Base-by-base conservation (phyloP, 306 rosid genomes). In the Vicia sativa region DNA sequence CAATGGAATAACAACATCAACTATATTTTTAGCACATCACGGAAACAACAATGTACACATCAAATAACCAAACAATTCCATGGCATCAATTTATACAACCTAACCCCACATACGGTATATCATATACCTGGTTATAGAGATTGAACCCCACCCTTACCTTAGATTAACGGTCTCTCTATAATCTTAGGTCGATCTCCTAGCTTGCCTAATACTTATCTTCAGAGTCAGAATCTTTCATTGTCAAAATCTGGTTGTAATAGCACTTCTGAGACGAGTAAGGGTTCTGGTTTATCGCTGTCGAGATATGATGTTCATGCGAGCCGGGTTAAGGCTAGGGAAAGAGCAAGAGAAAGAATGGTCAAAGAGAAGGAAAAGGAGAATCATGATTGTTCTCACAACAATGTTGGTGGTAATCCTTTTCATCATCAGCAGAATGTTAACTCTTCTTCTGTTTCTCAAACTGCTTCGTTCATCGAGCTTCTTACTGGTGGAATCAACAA, bases 201-300 rank as follows among this genome's bases (percentile, higher is more conserved):
- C n/a, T n/a, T n/a, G n/a, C n/a, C n/a, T n/a, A n/a, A n/a, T n/a
- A n/a, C n/a, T n/a, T n/a, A 57, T 5, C 75, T 50, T 5, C 75
- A 62, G 4, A 34, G 38, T 35, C 58, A 52, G 44, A 85, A 87
- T 54, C 79, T 82, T 38, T 85, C 89, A 13, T 44, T 89, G 74
- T 87, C 96, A 5, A 92, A 86, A 56, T 87, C 98, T 5, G 98
- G 84, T 77, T 89, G 98, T 48, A 90, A 96, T 54, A 90, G 97
- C 68, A 93, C 76, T 9, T 93, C 98, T 0, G 98, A 93, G 78
- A 93, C 93, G 0, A 93, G 98, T 66, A 93, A 90, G 62, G 98
- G 98, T 19, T 93, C 98, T 8, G 96, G 95, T 13, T 65, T 90
- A 68, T 88, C 98, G 2, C 96, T 93, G 44, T 86, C 98, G 0